Evolutionary conservation across 2,329 filamentous ascomycete species (phyloP).

Genomic region (Penicillium hordei): DNA sequence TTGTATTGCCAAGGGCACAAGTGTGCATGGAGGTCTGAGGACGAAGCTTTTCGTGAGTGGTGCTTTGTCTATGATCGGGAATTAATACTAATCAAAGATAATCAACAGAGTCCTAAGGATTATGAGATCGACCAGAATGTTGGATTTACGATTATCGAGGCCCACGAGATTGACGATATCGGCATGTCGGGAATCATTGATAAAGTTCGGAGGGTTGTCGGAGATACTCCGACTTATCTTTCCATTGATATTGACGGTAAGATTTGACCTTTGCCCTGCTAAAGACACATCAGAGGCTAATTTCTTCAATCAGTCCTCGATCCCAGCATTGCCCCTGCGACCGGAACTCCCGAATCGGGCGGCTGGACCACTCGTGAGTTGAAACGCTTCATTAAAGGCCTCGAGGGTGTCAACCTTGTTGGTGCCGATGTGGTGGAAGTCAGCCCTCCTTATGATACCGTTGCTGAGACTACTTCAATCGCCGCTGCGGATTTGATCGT

Average conservation of each 20-base stretch:
- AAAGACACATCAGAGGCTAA: neutral
- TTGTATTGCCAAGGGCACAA: constrained; percentile 25
- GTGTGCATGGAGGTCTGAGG: constrained; percentile 26
- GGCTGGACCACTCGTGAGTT: constrained; percentile 26
- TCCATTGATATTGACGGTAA: constrained; percentile 35
- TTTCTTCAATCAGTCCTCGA: constrained; percentile 24
- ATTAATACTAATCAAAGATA: neutral
- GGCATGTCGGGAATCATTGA: constrained; percentile 24
- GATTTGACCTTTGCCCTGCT: neutral
- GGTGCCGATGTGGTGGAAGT: constrained; percentile 40
- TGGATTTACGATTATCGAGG: constrained; percentile 27
- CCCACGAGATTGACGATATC: constrained; percentile 29
- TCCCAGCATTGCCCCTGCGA: constrained; percentile 36
- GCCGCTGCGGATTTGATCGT: constrained; percentile 33
- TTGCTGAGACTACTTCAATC: constrained; percentile 29
- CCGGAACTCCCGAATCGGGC: constrained; percentile 28
- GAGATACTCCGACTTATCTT: constrained; percentile 30
- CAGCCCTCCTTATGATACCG: constrained; percentile 44
- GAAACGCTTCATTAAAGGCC: constrained; percentile 19
- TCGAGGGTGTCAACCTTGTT: constrained; percentile 22
- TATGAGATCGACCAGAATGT: constrained; percentile 27
- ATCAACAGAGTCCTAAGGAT: constrained; percentile 17
- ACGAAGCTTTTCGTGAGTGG: constrained; percentile 24
- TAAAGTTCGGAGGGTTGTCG: constrained; percentile 18
- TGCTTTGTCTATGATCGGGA: neutral